phyloP scores from a whole-genome alignment of 2,329 filamentous ascomycete genomes.

The Corniculantispora saksenae region DNA sequence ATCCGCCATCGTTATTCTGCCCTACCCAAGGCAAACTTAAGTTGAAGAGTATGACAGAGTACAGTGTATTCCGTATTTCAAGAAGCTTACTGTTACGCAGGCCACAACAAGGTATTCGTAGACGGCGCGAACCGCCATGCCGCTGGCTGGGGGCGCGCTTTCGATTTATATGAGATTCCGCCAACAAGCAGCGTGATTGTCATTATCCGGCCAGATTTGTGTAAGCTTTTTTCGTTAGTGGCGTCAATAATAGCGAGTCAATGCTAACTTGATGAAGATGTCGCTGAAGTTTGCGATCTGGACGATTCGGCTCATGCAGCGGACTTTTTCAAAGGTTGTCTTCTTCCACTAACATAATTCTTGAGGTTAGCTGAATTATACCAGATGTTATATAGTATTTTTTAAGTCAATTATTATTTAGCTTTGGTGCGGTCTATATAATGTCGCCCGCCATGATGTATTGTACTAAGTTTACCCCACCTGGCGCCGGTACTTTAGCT shows the following conservation, averaged over 20 bases:
- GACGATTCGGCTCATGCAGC: not conserved
- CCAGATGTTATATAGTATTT: not conserved
- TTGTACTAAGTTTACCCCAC: not conserved
- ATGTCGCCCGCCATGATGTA: not conserved
- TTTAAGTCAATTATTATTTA: not conserved
- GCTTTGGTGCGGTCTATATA: not conserved
- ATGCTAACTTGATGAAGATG: not conserved
- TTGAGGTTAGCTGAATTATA: not conserved
- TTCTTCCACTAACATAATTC: not conserved
- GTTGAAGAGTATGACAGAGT: constrained; percentile 38
- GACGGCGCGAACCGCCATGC: constrained; percentile 52
- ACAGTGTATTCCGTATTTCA: constrained; percentile 55
- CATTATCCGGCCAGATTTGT: constrained; percentile 64
- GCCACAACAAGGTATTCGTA: constrained; percentile 53
- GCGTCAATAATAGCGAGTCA: too few species aligned
- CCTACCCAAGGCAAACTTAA: too few species aligned
- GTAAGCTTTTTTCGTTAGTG: constrained; percentile 36
- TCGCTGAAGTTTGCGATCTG: not conserved
- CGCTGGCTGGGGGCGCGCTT: constrained; percentile 44
- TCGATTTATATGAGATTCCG: too few species aligned
- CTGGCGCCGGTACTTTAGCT: not conserved
- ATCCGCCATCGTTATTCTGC: too few species aligned
- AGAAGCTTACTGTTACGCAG: constrained; percentile 33
- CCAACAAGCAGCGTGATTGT: constrained; percentile 32
- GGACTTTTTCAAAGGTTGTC: not conserved